Evolutionary conservation across 208 protist genomes (phyloP).

Genomic region (Phytomonas serpens): DNA sequence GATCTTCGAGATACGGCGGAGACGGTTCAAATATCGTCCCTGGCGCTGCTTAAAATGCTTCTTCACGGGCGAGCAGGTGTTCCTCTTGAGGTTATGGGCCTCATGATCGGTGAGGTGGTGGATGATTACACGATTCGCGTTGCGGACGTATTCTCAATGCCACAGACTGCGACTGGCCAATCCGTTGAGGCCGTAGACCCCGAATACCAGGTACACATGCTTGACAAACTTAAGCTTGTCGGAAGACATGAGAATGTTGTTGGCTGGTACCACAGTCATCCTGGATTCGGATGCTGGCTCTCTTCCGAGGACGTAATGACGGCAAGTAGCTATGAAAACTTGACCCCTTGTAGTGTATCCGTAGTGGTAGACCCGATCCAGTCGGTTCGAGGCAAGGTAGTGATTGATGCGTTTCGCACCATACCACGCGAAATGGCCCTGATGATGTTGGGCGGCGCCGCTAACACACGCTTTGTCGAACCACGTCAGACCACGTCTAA

Average conservation of each 20-base stretch:
- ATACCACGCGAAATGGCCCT: constrained; percentile 91
- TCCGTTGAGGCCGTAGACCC: constrained; percentile 99
- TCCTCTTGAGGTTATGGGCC: constrained; percentile 99
- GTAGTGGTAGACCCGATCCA: constrained; percentile 99
- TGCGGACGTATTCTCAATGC: constrained; percentile 99
- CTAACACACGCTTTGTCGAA: constrained; percentile 59
- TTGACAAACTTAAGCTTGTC: constrained; percentile 99
- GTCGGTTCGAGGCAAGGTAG: constrained; percentile 99
- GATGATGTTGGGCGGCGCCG: constrained; percentile 43
- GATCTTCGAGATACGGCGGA: constrained; percentile 96
- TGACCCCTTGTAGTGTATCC: constrained; percentile 97
- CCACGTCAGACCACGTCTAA: constrained; percentile 99
- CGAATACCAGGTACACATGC: constrained; percentile 99
- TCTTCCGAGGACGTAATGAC: constrained; percentile 99
- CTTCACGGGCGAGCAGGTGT: constrained; percentile 99
- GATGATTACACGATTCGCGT: constrained; percentile 99
- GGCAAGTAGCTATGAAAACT: constrained; percentile 95
- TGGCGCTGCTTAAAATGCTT: constrained; percentile 99
- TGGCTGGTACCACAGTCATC: constrained; percentile 99
- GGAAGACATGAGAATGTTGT: constrained; percentile 98
- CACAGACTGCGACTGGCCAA: constrained; percentile 97
- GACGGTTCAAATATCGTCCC: constrained; percentile 98
- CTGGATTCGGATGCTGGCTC: constrained; percentile 99
- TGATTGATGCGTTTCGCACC: constrained; percentile 99
- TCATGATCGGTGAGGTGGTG: constrained; percentile 99